Base-by-base conservation (phyloP, 2,329 filamentous ascomycete genomes). In the Madurella mycetomatis region DNA sequence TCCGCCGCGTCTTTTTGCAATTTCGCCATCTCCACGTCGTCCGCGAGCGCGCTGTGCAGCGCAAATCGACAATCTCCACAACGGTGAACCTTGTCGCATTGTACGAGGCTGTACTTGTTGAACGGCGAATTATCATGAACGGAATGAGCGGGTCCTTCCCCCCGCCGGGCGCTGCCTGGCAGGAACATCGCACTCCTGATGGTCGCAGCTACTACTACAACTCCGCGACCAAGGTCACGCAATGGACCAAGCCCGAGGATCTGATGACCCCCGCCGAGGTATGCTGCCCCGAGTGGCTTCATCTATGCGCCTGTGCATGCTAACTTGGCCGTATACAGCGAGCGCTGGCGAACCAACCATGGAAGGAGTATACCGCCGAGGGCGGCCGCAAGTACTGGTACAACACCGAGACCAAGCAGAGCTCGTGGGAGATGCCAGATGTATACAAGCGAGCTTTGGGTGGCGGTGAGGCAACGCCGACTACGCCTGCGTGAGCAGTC, bases 361-460 rank as follows among this genome's bases (percentile, higher is more conserved):
- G 92, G 91, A 94, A 92, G 67, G 90, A 96, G 71, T 94, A 95
- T 67, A 90, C 87, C 25, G 86, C 89, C 18, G 85, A 91, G 58
- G 88, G 90, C 60, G 94, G 92, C 45, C 85, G 86, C 65, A 90
- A 92, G 68, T 99, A 99, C 73, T 99, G 91, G 88, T 92, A 92
- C 71, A 94, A 99, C 71, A 88, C 86, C 34, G 87, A 95, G 71
- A 92, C 89, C 43, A 92, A 92, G 72, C 82, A 91, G 74, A 97
- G 91, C 70, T 90, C 88, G 32, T 99, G 94, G 94, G 87, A 92
- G 66, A 92, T 96, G 81, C 94, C 94, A 53, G 88, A 90, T 52
- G 83, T 76, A 59, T 92, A 92, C 73, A 90, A 88, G 67, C 80
- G 80, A 63, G 88, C 89, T 56, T 76, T 92, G 54, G 85, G 85